Percentiles rank a stretch among this genome's conserved stretches.
Evolutionary conservation across 1,284 basidiomycete species (phyloP).

Genomic region (Volvariella surrecta): DNA sequence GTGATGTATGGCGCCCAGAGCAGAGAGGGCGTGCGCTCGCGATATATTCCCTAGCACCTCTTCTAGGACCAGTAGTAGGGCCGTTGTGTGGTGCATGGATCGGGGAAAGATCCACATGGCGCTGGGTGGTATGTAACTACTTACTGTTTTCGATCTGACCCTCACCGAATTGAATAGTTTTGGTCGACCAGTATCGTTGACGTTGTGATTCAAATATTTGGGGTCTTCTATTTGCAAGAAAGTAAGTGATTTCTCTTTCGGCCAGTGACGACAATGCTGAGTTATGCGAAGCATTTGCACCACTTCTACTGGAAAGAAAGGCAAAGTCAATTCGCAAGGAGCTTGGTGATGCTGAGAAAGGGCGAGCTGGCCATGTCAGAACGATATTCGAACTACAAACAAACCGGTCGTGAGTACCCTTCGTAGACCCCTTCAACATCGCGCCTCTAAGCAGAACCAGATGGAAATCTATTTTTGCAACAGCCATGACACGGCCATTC

Average conservation of each 20-base stretch:
- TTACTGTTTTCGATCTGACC: neutral
- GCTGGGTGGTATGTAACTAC: constrained; percentile 45
- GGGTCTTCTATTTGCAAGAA: constrained; percentile 54
- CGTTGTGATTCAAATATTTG: constrained; percentile 38
- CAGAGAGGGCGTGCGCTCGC: constrained; percentile 62
- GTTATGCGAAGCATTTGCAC: constrained; percentile 42
- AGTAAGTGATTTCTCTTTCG: constrained; percentile 29
- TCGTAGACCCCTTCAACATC: too few species aligned
- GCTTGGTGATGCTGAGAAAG: constrained; percentile 32
- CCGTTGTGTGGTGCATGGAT: constrained; percentile 62
- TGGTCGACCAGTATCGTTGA: constrained; percentile 53
- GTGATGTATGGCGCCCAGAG: constrained; percentile 64
- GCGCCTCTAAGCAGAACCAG: too few species aligned
- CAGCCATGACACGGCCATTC: constrained; percentile 32
- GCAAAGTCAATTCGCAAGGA: constrained; percentile 40
- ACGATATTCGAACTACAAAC: constrained; percentile 35
- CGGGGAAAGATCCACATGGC: constrained; percentile 50
- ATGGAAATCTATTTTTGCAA: constrained; percentile 32
- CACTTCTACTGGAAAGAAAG: constrained; percentile 51
- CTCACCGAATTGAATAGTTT: constrained; percentile 29
- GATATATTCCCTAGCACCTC: constrained; percentile 58
- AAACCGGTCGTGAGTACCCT: constrained; percentile 31
- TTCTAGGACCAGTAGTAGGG: constrained; percentile 58
- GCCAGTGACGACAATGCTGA: neutral
- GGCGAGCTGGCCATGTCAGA: constrained; percentile 22